These are phyloP conservation scores for Sophora flavescens DNA, from an alignment of 306 rosid species.

Conservation along the genomic window DNA sequence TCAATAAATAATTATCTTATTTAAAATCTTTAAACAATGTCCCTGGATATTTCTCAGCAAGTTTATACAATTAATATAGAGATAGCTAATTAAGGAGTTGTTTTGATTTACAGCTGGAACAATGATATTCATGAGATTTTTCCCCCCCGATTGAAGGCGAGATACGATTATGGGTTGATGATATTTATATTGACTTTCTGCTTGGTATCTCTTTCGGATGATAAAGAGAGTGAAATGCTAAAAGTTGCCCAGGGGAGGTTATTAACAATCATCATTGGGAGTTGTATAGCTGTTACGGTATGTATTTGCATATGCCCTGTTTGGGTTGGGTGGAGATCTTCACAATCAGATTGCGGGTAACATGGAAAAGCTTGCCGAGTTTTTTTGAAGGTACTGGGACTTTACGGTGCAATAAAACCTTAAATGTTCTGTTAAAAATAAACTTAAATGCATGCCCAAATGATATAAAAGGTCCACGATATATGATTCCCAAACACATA, in stretches of 20 bases:
- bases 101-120: constrained; percentile 51
- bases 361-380: constrained; percentile 57
- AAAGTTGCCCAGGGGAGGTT: constrained; percentile 60
- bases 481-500: no score
- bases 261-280: constrained; percentile 69
- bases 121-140: constrained; percentile 68
- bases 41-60: no score
- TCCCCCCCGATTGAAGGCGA: constrained; percentile 64
- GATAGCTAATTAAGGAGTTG: no score
- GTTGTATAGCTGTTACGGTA: constrained; percentile 52
- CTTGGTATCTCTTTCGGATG: constrained; percentile 63
- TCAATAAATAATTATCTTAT: no score
- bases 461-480: no score
- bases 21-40: no score
- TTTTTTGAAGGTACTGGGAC: constrained; percentile 62
- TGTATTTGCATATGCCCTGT: constrained; percentile 67
- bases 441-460: no score
- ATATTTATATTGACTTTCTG: constrained; percentile 71
- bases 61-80: no score
- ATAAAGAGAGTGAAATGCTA: constrained; percentile 49
- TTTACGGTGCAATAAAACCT: no score
- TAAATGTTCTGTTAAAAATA: no score
- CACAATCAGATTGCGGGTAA: constrained; percentile 69
- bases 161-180: constrained; percentile 75
- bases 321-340: constrained; percentile 87